Base-by-base conservation (phyloP, 116 monocot genomes). In the Iris pallida region DNA sequence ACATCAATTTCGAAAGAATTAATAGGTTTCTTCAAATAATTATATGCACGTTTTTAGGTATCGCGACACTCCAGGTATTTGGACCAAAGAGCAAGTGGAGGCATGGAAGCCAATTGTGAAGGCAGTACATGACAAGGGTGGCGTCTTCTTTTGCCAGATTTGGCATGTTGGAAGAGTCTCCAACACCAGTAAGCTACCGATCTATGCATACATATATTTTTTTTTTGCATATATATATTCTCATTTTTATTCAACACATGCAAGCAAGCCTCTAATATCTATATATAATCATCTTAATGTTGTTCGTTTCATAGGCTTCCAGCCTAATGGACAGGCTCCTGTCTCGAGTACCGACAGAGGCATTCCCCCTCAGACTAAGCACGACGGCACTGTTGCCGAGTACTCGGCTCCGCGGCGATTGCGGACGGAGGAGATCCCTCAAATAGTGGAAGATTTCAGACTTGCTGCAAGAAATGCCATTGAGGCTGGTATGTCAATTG, bases 281-380 rank as follows among this genome's bases (percentile, higher is more conserved):
- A n/a, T n/a, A n/a, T n/a, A n/a, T n/a, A n/a, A n/a, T n/a, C n/a
- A n/a, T n/a, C n/a, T n/a, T 3, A 61, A 7, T 40, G 61, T 41
- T 42, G 30, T 4, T 1, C 3, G 4, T 8, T 2, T 61, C 4
- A 42, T 8, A 72, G 73, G 30, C 55, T 73, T 45, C 63, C 73
- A 73, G 43, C 73, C 73, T 4, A 73, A 73, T 64, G 73, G 73
- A 18, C 73, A 73, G 64, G 64, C 73, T 16, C 73, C 73, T 12
- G 47, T 73, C 11, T 73, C 73, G 0, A 64, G 74, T 45, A 74
- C 66, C 4, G 57, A 73, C 47, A 65, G 17, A 45, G 46, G 10
- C 6, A 42, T 74, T 47, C 40, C 48, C 6, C 57, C 65, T n/a
- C 62, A 72, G 45, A 18, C 12, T 42, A 18, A 20, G 8, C 43